These are phyloP conservation scores for Fusarium pininemorale DNA, from an alignment of 2,329 filamentous ascomycete genomes.

Conservation along the genomic window DNA sequence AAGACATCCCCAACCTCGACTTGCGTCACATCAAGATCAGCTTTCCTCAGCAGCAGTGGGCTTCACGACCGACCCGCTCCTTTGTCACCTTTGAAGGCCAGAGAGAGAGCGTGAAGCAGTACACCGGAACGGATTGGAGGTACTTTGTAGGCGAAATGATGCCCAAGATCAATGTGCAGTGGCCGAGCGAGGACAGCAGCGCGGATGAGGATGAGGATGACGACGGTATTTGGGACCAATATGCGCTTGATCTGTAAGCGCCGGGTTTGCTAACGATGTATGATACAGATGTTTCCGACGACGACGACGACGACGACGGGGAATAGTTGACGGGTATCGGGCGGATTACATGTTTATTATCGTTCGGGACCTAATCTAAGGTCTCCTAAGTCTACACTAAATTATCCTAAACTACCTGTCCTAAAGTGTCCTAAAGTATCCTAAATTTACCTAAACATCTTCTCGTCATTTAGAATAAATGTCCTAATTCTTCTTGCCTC, in stretches of 20 bases:
- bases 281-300: slow-evolving; percentile 17
- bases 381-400: not conserved
- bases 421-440: not conserved
- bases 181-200: slow-evolving; percentile 17
- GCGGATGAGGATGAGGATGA: slow-evolving; percentile 28
- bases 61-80: slow-evolving; percentile 3
- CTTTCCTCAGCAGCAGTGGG: slow-evolving; percentile 41
- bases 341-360: not conserved
- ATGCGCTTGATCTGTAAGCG: slow-evolving; percentile 39
- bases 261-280: slow-evolving; percentile 24
- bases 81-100: slow-evolving; percentile 22
- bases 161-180: slow-evolving; percentile 25
- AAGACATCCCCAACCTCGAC: slow-evolving; percentile 44
- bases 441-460: not conserved
- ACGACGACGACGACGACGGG: not conserved
- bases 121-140: slow-evolving; percentile 49
- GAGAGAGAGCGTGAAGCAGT: slow-evolving; percentile 24
- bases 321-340: not conserved
- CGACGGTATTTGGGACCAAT: slow-evolving; percentile 44
- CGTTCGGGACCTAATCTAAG: not conserved
- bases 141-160: slow-evolving; percentile 47
- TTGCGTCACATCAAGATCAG: slow-evolving; percentile 48
- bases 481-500: not conserved
- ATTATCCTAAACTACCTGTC: not conserved
- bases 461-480: not conserved